These are phyloP conservation scores for Kodamaea kaohsiungensis DNA, from an alignment of 805 yeast species.

Conservation along the genomic window DNA sequence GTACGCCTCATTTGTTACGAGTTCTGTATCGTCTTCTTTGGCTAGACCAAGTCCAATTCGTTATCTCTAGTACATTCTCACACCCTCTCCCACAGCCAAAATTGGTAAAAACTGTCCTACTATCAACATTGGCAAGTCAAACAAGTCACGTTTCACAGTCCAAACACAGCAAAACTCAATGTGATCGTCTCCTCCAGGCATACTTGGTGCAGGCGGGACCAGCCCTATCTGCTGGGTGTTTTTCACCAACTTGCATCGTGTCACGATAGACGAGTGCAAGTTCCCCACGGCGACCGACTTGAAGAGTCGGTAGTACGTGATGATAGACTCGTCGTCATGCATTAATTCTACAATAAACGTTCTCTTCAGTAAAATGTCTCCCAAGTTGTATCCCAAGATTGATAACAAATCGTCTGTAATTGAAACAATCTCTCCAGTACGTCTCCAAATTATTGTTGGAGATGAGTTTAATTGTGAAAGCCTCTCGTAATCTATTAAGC, in stretches of 20 bases:
- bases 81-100: conserved; percentile 38
- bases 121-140: conserved; percentile 81
- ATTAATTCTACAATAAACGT: conserved; percentile 75
- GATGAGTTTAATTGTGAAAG: conserved; percentile 57
- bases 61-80: conserved; percentile 27
- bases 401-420: conserved; percentile 73
- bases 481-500: conserved; percentile 45
- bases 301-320: conserved; percentile 71
- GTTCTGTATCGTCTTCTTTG: too few species aligned
- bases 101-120: conserved; percentile 81
- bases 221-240: conserved; percentile 16
- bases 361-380: conserved; percentile 57
- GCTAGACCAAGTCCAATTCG: too few species aligned
- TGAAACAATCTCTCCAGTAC: conserved; percentile 84
- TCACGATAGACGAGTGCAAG: conserved; percentile 51
- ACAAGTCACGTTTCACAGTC: conserved; percentile 82
- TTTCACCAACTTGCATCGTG: conserved; percentile 50
- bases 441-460: conserved; percentile 82
- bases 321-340: conserved; percentile 71
- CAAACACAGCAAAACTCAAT: conserved; percentile 76
- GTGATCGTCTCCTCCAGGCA: conserved; percentile 18
- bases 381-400: conserved; percentile 62
- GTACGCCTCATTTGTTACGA: too few species aligned
- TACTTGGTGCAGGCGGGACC: conserved; percentile 9
- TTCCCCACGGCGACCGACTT: conserved; percentile 72